Evolutionary conservation across 305 asterid genomes (phyloP), one percentile per base, ranked within the genome.

Genomic region (Ilex paraguariensis): DNA sequence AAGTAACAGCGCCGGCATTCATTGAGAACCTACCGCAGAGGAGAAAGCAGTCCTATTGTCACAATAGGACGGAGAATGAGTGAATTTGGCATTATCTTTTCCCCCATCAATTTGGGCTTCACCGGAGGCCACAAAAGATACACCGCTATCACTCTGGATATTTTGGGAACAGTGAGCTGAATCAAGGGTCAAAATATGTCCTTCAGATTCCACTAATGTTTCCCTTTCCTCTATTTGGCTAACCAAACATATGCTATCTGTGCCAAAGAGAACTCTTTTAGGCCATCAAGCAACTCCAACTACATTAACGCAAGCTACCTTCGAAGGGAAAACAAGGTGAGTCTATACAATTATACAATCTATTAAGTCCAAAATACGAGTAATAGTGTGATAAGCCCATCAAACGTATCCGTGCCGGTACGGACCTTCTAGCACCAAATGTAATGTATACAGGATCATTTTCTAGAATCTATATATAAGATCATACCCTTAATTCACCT

Each of bases 31-130:
- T 76, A 91, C 96, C 89, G 63, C 53, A 44, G 97, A 87, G 66
- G 97, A 84, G 72, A 79, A 86, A 64, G 81, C 69, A 77, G 79
- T 81, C 79, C 80, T 91, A 63, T 84, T 78, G 68, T 88, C 97
- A 71, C 61, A 61, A 69, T 67, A 65, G 36, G 93, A 75, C 54
- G 89, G 82, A 64, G 94, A 84, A 16, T 44, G 71, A 52, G 71
- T 80, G 66, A 57, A 60, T 71, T 66, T 70, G n/a, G 64, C 69
- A 72, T 81, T 80, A 64, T 79, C 84, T 63, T 81, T 88, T 62
- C 77, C 84, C 61, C 62, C 76, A 45, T 70, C 73, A 11, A 36
- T 66, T 36, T 67, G 90, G 51, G 79, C 65, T 60, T 77, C 97
- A 46, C 73, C 83, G 33, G 79, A 77, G 49, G 84, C 63, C 7